Conservation (phyloP, 805 yeast genomes). For the Yamadazyma takamatsuzukensis region DNA sequence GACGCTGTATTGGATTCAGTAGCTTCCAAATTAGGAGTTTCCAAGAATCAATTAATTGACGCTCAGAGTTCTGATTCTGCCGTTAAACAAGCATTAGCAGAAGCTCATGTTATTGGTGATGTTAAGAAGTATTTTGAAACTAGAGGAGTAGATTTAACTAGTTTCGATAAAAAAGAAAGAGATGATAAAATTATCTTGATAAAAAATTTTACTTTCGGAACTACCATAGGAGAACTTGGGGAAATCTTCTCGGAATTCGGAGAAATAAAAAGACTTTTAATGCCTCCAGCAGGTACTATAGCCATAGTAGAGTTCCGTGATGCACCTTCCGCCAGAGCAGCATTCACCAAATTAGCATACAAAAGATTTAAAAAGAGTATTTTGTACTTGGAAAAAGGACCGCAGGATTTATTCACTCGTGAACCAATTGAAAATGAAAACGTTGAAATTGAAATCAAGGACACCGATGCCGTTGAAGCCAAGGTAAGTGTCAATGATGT, state of each 20-base stretch:
- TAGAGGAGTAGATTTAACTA: constrained; percentile 78
- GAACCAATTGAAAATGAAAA: constrained; percentile 45
- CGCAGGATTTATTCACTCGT: constrained; percentile 69
- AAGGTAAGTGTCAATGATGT: constrained; percentile 44
- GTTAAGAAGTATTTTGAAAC: constrained; percentile 83
- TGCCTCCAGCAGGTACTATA: constrained; percentile 97
- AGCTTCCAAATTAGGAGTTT: constrained; percentile 77
- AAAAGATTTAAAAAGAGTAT: constrained; percentile 85
- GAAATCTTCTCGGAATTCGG: constrained; percentile 82
- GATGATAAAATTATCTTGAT: constrained; percentile 80
- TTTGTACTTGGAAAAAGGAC: constrained; percentile 91
- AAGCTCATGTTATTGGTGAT: constrained; percentile 90
- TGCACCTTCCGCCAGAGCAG: constrained; percentile 79
- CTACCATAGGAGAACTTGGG: constrained; percentile 73
- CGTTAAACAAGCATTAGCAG: constrained; percentile 95
- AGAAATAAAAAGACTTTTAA: constrained; percentile 68
- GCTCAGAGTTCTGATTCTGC: constrained; percentile 85
- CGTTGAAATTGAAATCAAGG: constrained; percentile 22
- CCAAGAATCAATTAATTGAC: constrained; percentile 80
- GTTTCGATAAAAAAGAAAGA: constrained; percentile 62
- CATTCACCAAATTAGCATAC: constrained; percentile 83
- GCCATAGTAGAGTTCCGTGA: constrained; percentile 90
- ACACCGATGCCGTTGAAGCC: constrained; percentile 40
- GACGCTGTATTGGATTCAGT: constrained; percentile 92
- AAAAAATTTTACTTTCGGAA: constrained; percentile 89